Evolutionary conservation across 805 yeast genomes (phyloP), one percentile per base, ranked within the genome.

Genomic region (Cyberlindnera lachancei): DNA sequence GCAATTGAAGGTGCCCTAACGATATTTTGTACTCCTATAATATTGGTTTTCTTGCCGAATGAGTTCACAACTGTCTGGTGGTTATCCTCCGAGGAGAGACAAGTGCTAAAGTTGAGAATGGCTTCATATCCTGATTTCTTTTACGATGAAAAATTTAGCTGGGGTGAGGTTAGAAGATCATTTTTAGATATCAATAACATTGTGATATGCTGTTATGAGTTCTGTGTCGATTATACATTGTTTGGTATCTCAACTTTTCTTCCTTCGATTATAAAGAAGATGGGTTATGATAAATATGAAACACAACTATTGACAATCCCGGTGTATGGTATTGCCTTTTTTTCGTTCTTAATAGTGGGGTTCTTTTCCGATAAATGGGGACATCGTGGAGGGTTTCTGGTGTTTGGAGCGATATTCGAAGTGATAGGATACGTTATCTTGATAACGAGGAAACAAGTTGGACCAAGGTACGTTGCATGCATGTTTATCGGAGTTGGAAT

Each of bases 1-100:
- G 61, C 71, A 6, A 57, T 72, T 17, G 78, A 72, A 47, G 74
- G 77, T 25, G 52, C 61, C 0, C 52, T 69, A 11, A 61, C 73
- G 1, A 38, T 61, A 14, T 46, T 61, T 4, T 58, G 58, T 11
- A 56, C 58, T 5, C 64, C 68, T 6, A 41, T 61, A 1, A 37
- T 61, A 4, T 39, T 48, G 5, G 42, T 50, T 13, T 51, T 63
- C 18, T 41, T 70, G 16, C 70, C 71, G n/a, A 63, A 59, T 40
- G 53, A 59, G 23, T 49, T 62, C 13, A 55, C 55, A 7, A 53
- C 56, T 4, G 52, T 60, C 1, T 63, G 67, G 56, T 60, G 58
- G 48, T 61, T 66, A 35, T 60, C 49, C 16, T 53, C 52, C 10
- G 63, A 59, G 20, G 75, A 69, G 34, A 53, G 45, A 33, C 53